Evolutionary conservation across 441 rosid genomes (phyloP), one percentile per base, ranked within the genome.

Genomic region (Erysimum pusillum): DNA sequence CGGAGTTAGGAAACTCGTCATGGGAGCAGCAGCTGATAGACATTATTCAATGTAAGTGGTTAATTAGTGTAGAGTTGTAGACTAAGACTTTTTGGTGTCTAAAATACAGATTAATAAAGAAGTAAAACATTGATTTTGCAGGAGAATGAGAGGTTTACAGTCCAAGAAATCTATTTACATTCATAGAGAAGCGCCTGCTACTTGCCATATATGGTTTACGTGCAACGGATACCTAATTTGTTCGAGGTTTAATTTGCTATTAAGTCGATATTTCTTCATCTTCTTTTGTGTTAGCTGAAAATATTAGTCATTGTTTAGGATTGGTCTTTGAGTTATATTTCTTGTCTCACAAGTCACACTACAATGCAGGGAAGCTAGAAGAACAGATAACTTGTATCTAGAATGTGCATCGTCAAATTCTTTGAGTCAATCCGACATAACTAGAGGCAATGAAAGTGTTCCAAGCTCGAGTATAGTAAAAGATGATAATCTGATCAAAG

Each of bases 11-110:
- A 84, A 84, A 81, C 93, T 94, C 69, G 98, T 91, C 34, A 91
- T 92, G 96, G 97, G 98, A 74, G 96, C 96, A 71, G 97, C 98
- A 65, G 85, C 91, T 32, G 88, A 89, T 81, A 92, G 68, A 75
- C 85, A 84, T 63, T 85, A 80, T 76, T 83, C 88, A 14, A 90
- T 69, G 93, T 91, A 86, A 15, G 64, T 69, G 15, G 11, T 38
- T 46, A 9, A 25, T 42, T n/a, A 22, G 2, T 22, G 1, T n/a
- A n/a, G n/a, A n/a, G 25, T 32, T 25, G n/a, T 22, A 56, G 49
- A 53, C 12, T 17, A 18, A 35, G 54, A 39, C 17, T 34, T n/a
- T 39, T 39, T 28, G 45, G 15, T 49, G 28, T 38, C 15, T 9
- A 9, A 31, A 28, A 9, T 3, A 25, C 5, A 4, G 28, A 13